These are phyloP conservation scores for Schwanniomyces yamadae DNA, from an alignment of 805 yeast species.

Conservation along the genomic window DNA sequence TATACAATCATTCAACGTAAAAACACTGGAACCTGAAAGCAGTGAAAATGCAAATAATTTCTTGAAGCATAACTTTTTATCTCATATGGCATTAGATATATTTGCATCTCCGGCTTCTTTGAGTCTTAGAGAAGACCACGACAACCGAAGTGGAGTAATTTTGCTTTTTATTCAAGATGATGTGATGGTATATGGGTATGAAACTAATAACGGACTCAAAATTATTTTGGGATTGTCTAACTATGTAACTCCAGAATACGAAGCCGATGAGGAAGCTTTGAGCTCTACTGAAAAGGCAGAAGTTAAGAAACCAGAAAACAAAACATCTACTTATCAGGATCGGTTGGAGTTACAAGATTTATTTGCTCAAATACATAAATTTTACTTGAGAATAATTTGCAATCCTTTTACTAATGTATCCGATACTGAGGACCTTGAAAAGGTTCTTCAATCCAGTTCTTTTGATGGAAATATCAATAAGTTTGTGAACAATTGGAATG, in stretches of 20 bases:
- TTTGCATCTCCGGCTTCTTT: constrained; percentile 54
- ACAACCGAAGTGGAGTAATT: constrained; percentile 24
- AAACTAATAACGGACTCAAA: constrained; percentile 66
- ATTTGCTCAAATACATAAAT: constrained; percentile 45
- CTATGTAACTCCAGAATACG: constrained; percentile 10
- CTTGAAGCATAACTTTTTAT: constrained; percentile 63
- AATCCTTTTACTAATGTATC: constrained; percentile 55
- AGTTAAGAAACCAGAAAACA: neutral
- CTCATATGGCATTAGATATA: constrained; percentile 75
- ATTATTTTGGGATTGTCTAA: constrained; percentile 52
- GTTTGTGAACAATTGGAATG: constrained; percentile 28
- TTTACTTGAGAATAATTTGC: constrained; percentile 55
- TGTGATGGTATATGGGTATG: constrained; percentile 64
- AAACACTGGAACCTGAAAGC: constrained; percentile 9
- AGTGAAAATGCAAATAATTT: constrained; percentile 39
- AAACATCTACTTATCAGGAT: neutral
- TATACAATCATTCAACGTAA: constrained; percentile 50
- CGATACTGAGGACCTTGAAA: constrained; percentile 15
- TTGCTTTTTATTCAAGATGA: constrained; percentile 67
- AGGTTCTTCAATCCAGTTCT: constrained; percentile 24
- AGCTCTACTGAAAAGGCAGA: neutral
- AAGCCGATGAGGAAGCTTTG: constrained; percentile 2
- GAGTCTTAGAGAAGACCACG: constrained; percentile 36
- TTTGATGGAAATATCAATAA: constrained; percentile 30
- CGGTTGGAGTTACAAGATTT: constrained; percentile 18